Conservation (phyloP, 2,329 filamentous ascomycete species). For the Penicillium capsulatum region DNA sequence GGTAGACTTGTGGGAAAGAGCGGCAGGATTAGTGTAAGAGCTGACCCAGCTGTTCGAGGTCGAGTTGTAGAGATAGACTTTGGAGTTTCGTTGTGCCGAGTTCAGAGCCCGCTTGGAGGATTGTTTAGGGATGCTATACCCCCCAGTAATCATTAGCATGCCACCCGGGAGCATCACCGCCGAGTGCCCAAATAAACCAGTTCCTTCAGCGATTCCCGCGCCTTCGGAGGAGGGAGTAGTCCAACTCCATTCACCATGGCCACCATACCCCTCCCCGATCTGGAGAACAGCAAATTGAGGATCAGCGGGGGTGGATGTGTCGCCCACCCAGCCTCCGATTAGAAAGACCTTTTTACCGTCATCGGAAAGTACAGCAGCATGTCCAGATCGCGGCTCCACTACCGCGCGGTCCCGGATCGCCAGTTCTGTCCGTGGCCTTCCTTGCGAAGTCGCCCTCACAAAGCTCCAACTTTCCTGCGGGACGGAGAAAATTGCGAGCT, state of each 20-base stretch:
- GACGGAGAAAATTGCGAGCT: constrained; percentile 78
- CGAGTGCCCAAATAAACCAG: constrained; percentile 59
- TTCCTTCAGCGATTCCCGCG: constrained; percentile 39
- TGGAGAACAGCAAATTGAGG: constrained; percentile 77
- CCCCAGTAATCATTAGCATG: constrained; percentile 59
- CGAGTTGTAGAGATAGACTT: constrained; percentile 57
- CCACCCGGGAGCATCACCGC: constrained; percentile 58
- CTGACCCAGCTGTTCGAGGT: constrained; percentile 57
- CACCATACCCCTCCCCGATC: constrained; percentile 68
- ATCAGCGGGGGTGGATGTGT: constrained; percentile 67
- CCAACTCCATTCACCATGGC: constrained; percentile 44
- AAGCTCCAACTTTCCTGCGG: constrained; percentile 87
- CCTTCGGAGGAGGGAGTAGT: constrained; percentile 37
- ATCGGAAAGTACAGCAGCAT: constrained; percentile 74
- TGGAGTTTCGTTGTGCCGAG: constrained; percentile 37
- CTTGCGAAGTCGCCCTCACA: constrained; percentile 56
- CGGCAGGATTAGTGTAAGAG: constrained; percentile 51
- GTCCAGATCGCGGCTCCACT: constrained; percentile 80
- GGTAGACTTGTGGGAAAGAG: constrained; percentile 1
- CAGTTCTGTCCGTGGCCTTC: constrained; percentile 52
- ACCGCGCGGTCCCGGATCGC: constrained; percentile 46
- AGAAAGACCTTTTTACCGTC: constrained; percentile 76
- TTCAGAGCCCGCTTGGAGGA: constrained; percentile 37
- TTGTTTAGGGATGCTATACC: constrained; percentile 49
- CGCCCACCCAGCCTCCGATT: constrained; percentile 88